Evolutionary conservation across 257 asterid genomes (phyloP).

Genomic region (Scutellaria galericulata): DNA sequence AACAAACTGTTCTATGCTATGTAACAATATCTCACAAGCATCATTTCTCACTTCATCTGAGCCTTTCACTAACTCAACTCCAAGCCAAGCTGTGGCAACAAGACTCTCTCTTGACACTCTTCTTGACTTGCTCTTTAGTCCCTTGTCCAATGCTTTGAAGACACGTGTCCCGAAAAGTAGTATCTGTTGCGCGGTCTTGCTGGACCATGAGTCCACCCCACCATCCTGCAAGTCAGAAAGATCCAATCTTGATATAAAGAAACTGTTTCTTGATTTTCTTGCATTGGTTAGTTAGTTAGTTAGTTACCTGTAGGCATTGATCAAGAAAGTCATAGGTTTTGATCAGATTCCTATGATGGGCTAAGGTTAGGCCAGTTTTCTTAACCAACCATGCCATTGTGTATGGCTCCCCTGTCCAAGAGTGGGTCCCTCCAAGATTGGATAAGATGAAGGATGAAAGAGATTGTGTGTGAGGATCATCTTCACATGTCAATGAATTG

Average conservation of each 20-base stretch:
- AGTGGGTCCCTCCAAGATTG: slow-evolving; percentile 83
- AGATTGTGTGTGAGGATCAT: slow-evolving; percentile 49
- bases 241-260: not conserved
- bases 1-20: slow-evolving; percentile 66
- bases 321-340: slow-evolving; percentile 72
- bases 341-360: slow-evolving; percentile 71
- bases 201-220: slow-evolving; percentile 77
- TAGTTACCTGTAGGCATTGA: slow-evolving; percentile 63
- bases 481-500: slow-evolving; percentile 59
- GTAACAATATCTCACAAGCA: slow-evolving; percentile 74
- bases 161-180: slow-evolving; percentile 58
- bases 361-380: slow-evolving; percentile 68
- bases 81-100: slow-evolving; percentile 76
- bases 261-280: slow-evolving; percentile 15
- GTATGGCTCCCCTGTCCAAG: slow-evolving; percentile 90
- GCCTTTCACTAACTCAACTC: slow-evolving; percentile 76
- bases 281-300: not conserved
- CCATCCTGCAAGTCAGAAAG: slow-evolving; percentile 51
- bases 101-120: slow-evolving; percentile 77
- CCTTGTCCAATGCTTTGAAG: slow-evolving; percentile 70
- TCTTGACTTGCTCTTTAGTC: slow-evolving; percentile 66
- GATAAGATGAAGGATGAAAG: slow-evolving; percentile 72
- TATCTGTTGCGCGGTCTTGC: slow-evolving; percentile 62
- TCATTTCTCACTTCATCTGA: slow-evolving; percentile 66
- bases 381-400: slow-evolving; percentile 77